Evolutionary conservation across 1,284 basidiomycete species (phyloP).

Genomic region (Schizophyllum amplum): DNA sequence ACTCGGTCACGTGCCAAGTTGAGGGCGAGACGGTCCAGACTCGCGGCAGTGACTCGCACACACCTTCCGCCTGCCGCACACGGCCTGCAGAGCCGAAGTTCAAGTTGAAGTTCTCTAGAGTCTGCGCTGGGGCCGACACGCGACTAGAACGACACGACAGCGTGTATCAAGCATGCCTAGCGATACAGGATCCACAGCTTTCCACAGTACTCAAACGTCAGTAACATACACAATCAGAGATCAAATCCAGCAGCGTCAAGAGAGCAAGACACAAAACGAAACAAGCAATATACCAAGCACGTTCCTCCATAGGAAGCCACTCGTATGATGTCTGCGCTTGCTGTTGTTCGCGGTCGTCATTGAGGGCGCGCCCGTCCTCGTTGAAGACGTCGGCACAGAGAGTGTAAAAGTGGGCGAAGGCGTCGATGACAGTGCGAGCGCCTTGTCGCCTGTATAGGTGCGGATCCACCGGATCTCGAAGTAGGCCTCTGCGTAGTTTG

Average conservation of each 20-base stretch:
- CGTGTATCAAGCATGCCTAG: too few relatives aligned
- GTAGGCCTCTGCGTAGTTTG: conserved; percentile 14
- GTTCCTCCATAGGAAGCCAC: background rate
- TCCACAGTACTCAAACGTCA: too few relatives aligned
- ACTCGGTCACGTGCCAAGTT: background rate
- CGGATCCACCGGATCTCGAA: conserved; percentile 14
- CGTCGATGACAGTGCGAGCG: background rate
- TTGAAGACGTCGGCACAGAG: background rate
- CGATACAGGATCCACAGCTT: too few relatives aligned
- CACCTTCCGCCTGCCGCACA: background rate
- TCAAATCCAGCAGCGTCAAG: background rate
- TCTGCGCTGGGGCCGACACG: too few relatives aligned
- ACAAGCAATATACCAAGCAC: background rate
- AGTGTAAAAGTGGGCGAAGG: background rate
- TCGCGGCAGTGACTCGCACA: background rate
- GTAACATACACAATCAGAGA: background rate
- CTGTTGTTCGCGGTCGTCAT: background rate
- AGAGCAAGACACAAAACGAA: background rate
- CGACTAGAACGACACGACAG: too few relatives aligned
- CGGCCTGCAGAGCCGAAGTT: too few relatives aligned
- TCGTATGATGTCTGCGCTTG: background rate
- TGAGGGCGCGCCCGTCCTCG: background rate
- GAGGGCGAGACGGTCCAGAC: background rate
- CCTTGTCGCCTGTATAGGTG: conserved; percentile 1
- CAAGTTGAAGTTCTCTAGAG: background rate